A percentile compares a stretch with the other conserved stretches of the same genome.
Conservation (phyloP, 1,139 yeast species). For the Geotrichum cucujoidarum region DNA sequence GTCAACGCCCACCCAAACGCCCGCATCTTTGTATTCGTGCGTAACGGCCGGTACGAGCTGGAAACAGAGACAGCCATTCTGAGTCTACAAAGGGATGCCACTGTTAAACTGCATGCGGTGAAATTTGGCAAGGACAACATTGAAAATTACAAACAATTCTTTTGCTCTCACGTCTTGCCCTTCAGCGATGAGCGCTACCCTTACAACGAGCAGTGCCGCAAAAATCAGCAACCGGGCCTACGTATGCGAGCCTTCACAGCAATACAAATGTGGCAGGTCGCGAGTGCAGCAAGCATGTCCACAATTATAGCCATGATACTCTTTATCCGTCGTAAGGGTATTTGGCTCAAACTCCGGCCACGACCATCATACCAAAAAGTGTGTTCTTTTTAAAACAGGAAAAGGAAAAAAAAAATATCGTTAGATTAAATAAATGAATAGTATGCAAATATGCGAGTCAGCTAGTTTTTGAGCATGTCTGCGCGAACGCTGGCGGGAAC, state of each 20-base stretch:
- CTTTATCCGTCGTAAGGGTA: no score
- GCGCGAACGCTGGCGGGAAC: background rate
- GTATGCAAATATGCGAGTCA: no score
- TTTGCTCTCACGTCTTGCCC: slow-evolving; percentile 18
- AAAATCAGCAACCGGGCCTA: no score
- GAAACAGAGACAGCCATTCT: slow-evolving; percentile 20
- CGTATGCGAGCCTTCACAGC: no score
- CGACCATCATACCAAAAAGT: no score
- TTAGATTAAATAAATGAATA: no score
- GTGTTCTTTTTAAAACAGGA: no score
- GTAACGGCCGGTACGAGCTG: slow-evolving; percentile 14
- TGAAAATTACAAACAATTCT: slow-evolving; percentile 17
- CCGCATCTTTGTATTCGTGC: slow-evolving; percentile 15
- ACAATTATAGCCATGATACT: no score
- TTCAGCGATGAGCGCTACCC: slow-evolving; percentile 10
- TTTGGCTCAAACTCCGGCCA: no score
- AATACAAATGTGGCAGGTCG: no score
- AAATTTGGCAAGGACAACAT: slow-evolving; percentile 11
- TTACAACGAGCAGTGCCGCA: slow-evolving; percentile 12
- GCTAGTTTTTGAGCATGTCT: background rate
- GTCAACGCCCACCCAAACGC: slow-evolving; percentile 15
- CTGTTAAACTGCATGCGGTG: slow-evolving; percentile 16
- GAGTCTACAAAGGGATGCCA: slow-evolving; percentile 3
- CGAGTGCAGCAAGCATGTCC: no score
- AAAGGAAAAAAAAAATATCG: no score